Evolutionary conservation across 176 grass and related monocot genomes (phyloP).

Genomic region (Pontederia paniculata): DNA sequence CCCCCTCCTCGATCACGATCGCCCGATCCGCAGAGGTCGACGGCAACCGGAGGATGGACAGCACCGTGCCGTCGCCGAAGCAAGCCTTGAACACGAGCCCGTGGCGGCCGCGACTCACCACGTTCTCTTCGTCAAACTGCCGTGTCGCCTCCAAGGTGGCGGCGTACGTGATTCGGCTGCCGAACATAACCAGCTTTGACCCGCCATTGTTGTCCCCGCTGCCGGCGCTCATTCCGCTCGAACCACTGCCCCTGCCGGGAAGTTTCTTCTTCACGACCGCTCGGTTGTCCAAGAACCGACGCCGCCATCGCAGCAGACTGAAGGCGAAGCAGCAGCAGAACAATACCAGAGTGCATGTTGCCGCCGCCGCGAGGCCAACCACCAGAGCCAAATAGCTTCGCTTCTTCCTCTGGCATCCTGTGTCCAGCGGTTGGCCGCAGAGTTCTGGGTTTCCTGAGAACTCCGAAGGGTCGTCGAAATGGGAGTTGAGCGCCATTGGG

Average conservation of each 20-base stretch:
- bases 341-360: slow-evolving; percentile 28
- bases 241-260: slow-evolving; percentile 84
- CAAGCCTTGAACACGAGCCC: slow-evolving; percentile 97
- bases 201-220: slow-evolving; percentile 43
- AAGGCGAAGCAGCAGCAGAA: slow-evolving; percentile 68
- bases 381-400: slow-evolving; percentile 36
- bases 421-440: slow-evolving; percentile 65
- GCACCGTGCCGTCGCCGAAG: slow-evolving; percentile 76
- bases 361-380: slow-evolving; percentile 44
- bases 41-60: slow-evolving; percentile 75
- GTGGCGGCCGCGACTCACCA: slow-evolving; percentile 86
- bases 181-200: slow-evolving; percentile 88
- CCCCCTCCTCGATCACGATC: slow-evolving; percentile 71
- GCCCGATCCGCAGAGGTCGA: slow-evolving; percentile 79
- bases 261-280: slow-evolving; percentile 76
- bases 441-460: slow-evolving; percentile 65
- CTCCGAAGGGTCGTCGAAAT: slow-evolving; percentile 37
- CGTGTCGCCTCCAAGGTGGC: slow-evolving; percentile 78
- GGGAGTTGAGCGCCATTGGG: slow-evolving; percentile 49
- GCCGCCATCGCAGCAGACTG: slow-evolving; percentile 63
- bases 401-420: slow-evolving; percentile 42
- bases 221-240: slow-evolving; percentile 42
- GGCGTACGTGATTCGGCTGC: slow-evolving; percentile 74
- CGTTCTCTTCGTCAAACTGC: slow-evolving; percentile 90
- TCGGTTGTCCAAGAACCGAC: slow-evolving; percentile 48